phyloP scores from a whole-genome alignment of 306 rosid genomes.

The Prosopis cineraria region DNA sequence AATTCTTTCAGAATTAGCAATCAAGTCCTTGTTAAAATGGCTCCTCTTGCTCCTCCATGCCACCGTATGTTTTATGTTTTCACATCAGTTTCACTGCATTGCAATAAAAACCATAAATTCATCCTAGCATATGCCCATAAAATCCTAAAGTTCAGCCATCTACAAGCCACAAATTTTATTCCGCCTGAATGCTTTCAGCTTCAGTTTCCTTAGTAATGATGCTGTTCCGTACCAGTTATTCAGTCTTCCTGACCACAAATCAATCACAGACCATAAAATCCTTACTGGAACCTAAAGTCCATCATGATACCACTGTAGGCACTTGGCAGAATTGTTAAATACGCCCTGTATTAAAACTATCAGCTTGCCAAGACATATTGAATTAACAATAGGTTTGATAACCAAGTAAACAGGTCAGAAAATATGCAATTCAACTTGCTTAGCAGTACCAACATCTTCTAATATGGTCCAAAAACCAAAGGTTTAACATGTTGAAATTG shows the following conservation, averaged over 20 bases:
- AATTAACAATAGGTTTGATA: conserved; percentile 2
- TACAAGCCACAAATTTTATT: conserved; percentile 26
- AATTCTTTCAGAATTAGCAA: background rate
- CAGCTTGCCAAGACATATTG: conserved; percentile 16
- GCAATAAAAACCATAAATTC: conserved; percentile 16
- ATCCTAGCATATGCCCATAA: conserved; percentile 11
- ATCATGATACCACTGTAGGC: conserved; percentile 10
- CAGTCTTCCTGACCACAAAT: conserved; percentile 31
- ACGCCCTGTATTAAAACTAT: background rate
- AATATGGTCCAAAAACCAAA: background rate
- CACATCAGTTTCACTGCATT: conserved; percentile 26
- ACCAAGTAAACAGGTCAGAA: background rate
- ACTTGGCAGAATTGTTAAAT: conserved; percentile 4
- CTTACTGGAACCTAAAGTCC: conserved; percentile 15
- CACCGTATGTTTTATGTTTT: background rate
- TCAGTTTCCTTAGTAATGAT: conserved; percentile 13
- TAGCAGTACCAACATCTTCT: background rate
- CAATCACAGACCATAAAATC: conserved; percentile 6
- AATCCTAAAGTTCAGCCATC: conserved; percentile 11
- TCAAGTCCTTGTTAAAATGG: background rate
- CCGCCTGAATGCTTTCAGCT: conserved; percentile 8
- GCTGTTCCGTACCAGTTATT: conserved; percentile 13
- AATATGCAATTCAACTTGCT: background rate
- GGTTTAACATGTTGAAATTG: conserved; percentile 17
- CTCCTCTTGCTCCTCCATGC: background rate